phyloP scores from a whole-genome alignment of 1,284 basidiomycete genomes.

The Ustilago cynodontis region DNA sequence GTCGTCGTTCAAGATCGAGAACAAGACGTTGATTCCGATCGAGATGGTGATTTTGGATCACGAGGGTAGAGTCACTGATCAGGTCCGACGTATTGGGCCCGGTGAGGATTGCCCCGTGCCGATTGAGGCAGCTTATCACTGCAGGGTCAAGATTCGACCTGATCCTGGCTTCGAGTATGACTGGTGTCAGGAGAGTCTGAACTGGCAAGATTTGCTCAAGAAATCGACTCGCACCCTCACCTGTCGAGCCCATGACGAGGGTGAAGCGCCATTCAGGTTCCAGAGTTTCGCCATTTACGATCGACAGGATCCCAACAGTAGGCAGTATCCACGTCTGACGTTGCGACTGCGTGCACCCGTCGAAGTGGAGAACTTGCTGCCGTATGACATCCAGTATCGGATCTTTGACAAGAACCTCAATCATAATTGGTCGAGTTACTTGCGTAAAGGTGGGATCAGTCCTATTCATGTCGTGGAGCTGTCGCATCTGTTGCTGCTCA shows the following conservation, averaged over 20 bases:
- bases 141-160: constrained; percentile 87
- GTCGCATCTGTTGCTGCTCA: constrained; percentile 91
- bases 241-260: constrained; percentile 84
- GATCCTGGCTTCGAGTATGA: constrained; percentile 95
- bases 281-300: constrained; percentile 91
- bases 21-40: constrained; percentile 89
- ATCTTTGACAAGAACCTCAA: constrained; percentile 95
- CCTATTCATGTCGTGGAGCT: constrained; percentile 97
- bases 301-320: constrained; percentile 74
- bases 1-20: constrained; percentile 93
- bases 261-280: constrained; percentile 93
- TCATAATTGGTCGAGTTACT: constrained; percentile 84
- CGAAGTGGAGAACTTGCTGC: constrained; percentile 95
- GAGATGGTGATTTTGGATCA: constrained; percentile 92
- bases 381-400: constrained; percentile 94
- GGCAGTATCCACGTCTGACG: constrained; percentile 82
- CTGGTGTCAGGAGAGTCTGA: constrained; percentile 85
- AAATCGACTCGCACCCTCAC: constrained; percentile 84
- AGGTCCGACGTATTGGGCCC: constrained; percentile 87
- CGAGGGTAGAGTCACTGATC: constrained; percentile 82
- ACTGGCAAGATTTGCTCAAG: constrained; percentile 87
- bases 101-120: constrained; percentile 92
- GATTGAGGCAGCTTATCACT: constrained; percentile 87
- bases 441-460: constrained; percentile 93
- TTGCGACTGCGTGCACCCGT: constrained; percentile 92